Evolutionary conservation across 2,329 filamentous ascomycete genomes (phyloP), one percentile per base, ranked within the genome.

Genomic region (Penicillium verrucosum): DNA sequence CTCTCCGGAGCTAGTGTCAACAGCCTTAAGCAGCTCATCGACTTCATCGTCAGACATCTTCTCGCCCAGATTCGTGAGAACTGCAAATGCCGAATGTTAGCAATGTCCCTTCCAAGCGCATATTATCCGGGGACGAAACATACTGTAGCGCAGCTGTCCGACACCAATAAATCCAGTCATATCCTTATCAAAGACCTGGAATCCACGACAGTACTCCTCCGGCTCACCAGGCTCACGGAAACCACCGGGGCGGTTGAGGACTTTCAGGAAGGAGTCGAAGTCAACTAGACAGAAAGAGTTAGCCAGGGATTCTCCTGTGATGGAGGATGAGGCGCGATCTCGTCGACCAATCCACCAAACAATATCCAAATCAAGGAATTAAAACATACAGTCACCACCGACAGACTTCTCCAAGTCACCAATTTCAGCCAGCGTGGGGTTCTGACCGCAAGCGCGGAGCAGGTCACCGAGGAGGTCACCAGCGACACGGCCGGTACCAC

Each of bases 11-110:
- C 89, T 94, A 60, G 92, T 96, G 75, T 99, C 94, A 64, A 97
- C 93, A 0, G 92, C 92, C 87, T 97, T 99, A 76, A 99, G 87
- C 73, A 99, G 84, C 83, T 99, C 94, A 75, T 97, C 93, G 47
- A 99, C 94, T 82, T 99, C 94, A 63, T 97, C 94, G 70, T 99
- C 93, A 60, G 89, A 90, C 92, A 99, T 97, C 84, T 97, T 97
- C 87, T 99, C 94, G 70, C 94, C 94, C 69, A 99, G 80, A 75
- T 97, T 97, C 56, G 94, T 99, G 71, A 99, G 80, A 74, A 99
- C 93, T 82, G 52, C 45, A 41, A 44, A 30, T 34, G 30, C 1
- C 21, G 11, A 36, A 40, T 37, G 30, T 60, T 42, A 55, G 54
- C 32, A 58, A 55, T 36, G 46, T 50, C 41, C 30, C 4, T 36